phyloP scores from a whole-genome alignment of 768 basidiomycete genomes.

The Udeniomyces megalosporus region DNA sequence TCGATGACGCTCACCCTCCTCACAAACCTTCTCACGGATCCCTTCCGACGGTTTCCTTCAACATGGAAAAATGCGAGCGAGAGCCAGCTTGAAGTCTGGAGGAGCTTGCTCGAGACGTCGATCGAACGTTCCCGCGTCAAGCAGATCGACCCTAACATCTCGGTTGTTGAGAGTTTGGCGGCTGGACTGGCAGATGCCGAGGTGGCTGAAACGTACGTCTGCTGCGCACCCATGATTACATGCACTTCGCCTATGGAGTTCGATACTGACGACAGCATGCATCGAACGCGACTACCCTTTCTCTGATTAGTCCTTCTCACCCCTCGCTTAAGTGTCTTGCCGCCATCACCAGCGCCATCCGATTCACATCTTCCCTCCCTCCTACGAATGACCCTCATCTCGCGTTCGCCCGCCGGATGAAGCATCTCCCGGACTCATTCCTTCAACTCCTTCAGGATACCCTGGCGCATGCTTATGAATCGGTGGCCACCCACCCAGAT shows the following conservation, averaged over 20 bases:
- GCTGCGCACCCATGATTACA: background rate
- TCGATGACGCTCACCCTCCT: slow-evolving; percentile 8
- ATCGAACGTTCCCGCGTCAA: slow-evolving; percentile 3
- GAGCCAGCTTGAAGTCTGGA: background rate
- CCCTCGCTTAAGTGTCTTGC: slow-evolving; percentile 1
- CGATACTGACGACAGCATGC: too few species aligned
- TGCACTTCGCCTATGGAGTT: too few species aligned
- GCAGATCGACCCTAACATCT: slow-evolving; percentile 12
- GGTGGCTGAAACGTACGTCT: slow-evolving; percentile 8
- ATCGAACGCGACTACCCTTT: too few species aligned
- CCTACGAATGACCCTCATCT: slow-evolving; percentile 10
- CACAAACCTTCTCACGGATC: slow-evolving; percentile 12
- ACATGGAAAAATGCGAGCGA: slow-evolving; percentile 1
- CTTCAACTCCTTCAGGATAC: slow-evolving; percentile 1
- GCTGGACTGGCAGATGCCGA: slow-evolving; percentile 10
- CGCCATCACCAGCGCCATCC: background rate
- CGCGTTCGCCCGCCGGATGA: slow-evolving; percentile 7
- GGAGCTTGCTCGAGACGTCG: slow-evolving; percentile 6
- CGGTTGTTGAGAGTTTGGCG: slow-evolving; percentile 10
- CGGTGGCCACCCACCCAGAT: background rate
- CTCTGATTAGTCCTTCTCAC: background rate
- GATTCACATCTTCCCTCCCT: background rate
- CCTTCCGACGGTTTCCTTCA: slow-evolving; percentile 10
- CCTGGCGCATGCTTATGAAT: slow-evolving; percentile 5
- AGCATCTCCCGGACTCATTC: slow-evolving; percentile 9